A percentile compares a stretch with the other conserved stretches of the same genome.
Evolutionary conservation across 75 land plant genomes (phyloP).

Genomic region (Sequoiadendron giganteum): DNA sequence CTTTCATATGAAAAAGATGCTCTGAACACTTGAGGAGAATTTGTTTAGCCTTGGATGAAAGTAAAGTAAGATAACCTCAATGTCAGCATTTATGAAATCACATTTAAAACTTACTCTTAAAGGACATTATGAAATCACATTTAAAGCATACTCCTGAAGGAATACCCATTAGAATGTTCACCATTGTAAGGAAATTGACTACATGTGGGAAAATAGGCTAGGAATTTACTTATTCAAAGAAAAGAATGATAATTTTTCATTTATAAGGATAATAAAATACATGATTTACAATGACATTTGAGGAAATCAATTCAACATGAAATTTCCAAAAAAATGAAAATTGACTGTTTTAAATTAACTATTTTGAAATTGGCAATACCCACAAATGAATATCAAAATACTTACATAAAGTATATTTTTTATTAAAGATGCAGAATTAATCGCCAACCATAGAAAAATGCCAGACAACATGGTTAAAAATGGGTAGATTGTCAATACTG

Average conservation of each 20-base stretch:
- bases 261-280: neutral
- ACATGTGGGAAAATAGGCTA: neutral
- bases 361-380: neutral
- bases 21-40: neutral
- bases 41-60: neutral
- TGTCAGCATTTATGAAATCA: neutral
- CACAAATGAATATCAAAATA: neutral
- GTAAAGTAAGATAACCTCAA: conserved; percentile 1
- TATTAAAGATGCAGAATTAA: conserved; percentile 19
- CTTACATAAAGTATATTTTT: conserved; percentile 34
- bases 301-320: neutral
- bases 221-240: neutral
- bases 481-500: conserved; percentile 27
- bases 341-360: neutral
- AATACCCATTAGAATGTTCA: too few species aligned
- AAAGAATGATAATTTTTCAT: neutral
- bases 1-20: neutral
- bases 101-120: neutral
- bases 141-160: too few species aligned
- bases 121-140: neutral
- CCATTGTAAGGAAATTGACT: neutral
- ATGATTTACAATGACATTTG: conserved; percentile 5
- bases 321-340: too few species aligned
- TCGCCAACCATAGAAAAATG: conserved; percentile 18
- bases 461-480: conserved; percentile 31